Conservation (phyloP, 805 yeast genomes). For the Kregervanrija pseudodelftensis region DNA sequence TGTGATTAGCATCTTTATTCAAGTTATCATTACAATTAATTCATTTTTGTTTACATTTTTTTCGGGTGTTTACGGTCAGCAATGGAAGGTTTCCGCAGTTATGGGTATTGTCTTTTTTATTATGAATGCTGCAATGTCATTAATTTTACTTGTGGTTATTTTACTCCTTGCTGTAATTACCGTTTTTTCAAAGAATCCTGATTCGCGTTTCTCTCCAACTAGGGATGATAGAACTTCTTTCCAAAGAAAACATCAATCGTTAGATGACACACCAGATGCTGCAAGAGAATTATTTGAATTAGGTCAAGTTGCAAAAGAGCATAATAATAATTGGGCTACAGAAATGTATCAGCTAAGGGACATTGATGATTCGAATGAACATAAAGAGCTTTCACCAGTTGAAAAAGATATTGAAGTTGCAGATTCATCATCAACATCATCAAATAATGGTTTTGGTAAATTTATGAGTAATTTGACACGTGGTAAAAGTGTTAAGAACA, state of each 20-base stretch:
- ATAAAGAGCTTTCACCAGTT: no score
- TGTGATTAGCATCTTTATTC: conserved; percentile 62
- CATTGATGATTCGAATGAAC: conserved; percentile 18
- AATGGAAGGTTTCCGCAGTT: conserved; percentile 67
- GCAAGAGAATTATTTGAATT: conserved; percentile 58
- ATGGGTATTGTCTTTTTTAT: conserved; percentile 92
- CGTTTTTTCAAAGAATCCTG: conserved; percentile 75
- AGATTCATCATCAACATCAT: not conserved
- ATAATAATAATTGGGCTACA: conserved; percentile 65
- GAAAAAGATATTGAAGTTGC: no score
- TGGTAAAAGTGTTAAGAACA: not conserved
- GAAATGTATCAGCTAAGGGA: conserved; percentile 49
- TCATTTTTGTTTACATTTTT: conserved; percentile 83
- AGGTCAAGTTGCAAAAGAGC: conserved; percentile 79
- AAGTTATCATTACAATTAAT: conserved; percentile 66
- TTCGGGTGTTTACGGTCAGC: conserved; percentile 77
- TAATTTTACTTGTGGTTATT: conserved; percentile 63
- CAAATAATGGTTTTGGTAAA: conserved; percentile 1
- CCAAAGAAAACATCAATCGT: conserved; percentile 36
- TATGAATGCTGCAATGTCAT: conserved; percentile 81
- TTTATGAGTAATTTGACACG: conserved; percentile 4
- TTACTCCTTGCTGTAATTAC: conserved; percentile 59
- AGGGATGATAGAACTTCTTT: conserved; percentile 89
- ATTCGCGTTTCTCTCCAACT: conserved; percentile 81
- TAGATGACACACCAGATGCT: conserved; percentile 22